These are phyloP conservation scores for Periglandula ipomoeae DNA, from an alignment of 2,329 filamentous ascomycete genomes.

Conservation along the genomic window DNA sequence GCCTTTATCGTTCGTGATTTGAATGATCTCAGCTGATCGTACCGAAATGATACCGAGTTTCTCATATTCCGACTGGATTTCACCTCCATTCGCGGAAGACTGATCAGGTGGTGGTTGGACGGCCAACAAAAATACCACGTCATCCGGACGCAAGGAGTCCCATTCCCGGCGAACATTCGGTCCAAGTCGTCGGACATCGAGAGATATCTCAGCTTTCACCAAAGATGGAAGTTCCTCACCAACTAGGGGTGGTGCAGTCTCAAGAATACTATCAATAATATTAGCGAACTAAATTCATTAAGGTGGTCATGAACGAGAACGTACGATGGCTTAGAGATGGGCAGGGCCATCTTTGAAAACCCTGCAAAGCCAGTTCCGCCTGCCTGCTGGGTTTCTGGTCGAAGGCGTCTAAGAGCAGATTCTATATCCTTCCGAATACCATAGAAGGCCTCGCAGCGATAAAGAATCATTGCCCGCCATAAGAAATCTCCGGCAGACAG, in stretches of 20 bases:
- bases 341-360: slow-evolving; percentile 84
- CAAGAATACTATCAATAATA: slow-evolving; percentile 51
- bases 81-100: slow-evolving; percentile 42
- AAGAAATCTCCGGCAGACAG: slow-evolving; percentile 90
- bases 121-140: slow-evolving; percentile 80
- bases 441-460: slow-evolving; percentile 87
- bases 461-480: slow-evolving; percentile 87
- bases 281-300: background rate
- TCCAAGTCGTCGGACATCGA: slow-evolving; percentile 74
- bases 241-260: slow-evolving; percentile 74
- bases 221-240: slow-evolving; percentile 75
- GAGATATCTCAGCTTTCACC: slow-evolving; percentile 75
- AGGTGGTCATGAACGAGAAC: slow-evolving; percentile 11
- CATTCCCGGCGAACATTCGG: slow-evolving; percentile 74
- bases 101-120: slow-evolving; percentile 54
- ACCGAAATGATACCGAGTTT: slow-evolving; percentile 61
- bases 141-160: slow-evolving; percentile 78
- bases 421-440: slow-evolving; percentile 89
- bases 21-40: slow-evolving; percentile 76
- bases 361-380: slow-evolving; percentile 70
- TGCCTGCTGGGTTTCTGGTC: slow-evolving; percentile 54
- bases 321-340: slow-evolving; percentile 68
- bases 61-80: slow-evolving; percentile 38
- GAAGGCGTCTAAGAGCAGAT: slow-evolving; percentile 66
- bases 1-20: slow-evolving; percentile 79